phyloP scores from a whole-genome alignment of 495 filamentous ascomycete genomes.

The Aspergillus sclerotiicarbonarius region DNA sequence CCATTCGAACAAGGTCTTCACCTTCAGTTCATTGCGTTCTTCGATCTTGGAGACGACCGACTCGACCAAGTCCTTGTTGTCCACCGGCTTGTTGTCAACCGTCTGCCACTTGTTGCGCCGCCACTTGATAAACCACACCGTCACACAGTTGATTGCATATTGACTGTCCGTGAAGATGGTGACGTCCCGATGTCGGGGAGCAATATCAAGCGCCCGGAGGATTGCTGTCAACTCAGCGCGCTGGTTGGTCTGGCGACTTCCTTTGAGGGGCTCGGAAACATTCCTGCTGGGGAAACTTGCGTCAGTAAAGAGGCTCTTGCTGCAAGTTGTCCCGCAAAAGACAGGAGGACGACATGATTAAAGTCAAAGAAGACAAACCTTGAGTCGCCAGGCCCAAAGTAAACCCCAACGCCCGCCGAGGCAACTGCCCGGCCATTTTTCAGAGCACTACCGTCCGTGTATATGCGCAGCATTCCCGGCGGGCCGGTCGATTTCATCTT shows the following conservation, averaged over 20 bases:
- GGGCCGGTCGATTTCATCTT: constrained; percentile 39
- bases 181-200: constrained; percentile 61
- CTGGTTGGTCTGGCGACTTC: constrained; percentile 83
- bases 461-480: constrained; percentile 64
- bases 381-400: constrained; percentile 69
- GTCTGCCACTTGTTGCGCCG: constrained; percentile 76
- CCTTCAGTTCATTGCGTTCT: constrained; percentile 58
- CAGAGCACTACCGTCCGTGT: constrained; percentile 83
- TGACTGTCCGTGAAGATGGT: constrained; percentile 78
- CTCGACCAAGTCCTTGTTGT: constrained; percentile 82
- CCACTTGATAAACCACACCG: constrained; percentile 81
- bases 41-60: constrained; percentile 70
- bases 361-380: constrained; percentile 50
- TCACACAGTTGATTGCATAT: constrained; percentile 90
- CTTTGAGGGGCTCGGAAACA: constrained; percentile 75
- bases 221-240: constrained; percentile 91
- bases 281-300: constrained; percentile 58
- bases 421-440: constrained; percentile 74
- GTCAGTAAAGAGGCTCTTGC: constrained; percentile 23
- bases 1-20: constrained; percentile 74
- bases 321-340: not conserved
- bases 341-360: not conserved
- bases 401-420: constrained; percentile 83
- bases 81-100: constrained; percentile 63
- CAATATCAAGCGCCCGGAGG: constrained; percentile 74